Evolutionary conservation across 2,329 filamentous ascomycete genomes (phyloP), one percentile per base, ranked within the genome.

Genomic region (Monosporascus sp.): DNA sequence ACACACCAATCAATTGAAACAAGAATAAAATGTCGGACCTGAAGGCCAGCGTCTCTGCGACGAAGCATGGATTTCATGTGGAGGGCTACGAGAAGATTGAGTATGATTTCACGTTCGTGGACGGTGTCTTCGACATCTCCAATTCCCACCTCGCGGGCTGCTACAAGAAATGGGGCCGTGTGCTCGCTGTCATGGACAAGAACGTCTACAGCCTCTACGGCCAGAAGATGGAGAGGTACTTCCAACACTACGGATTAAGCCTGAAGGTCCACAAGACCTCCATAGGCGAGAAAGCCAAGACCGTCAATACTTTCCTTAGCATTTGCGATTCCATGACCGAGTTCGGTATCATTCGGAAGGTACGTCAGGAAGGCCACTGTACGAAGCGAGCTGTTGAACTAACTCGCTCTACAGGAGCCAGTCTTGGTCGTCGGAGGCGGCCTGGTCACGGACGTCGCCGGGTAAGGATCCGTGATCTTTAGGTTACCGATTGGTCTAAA

Each of bases 241-340:
- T 89, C 64, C 73, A 83, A 50, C 80, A 87, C 63, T 74, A 88
- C 67, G 74, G 75, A 18, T 74, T 89, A 46, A 71, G 80, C 22
- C 74, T 89, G 51, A 81, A 79, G 60, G 78, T 89, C 47, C 85
- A 89, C 70, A 83, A 86, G 74, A 88, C 84, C 54, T 86, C 84
- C 73, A 88, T 89, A 65, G 85, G 86, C 14, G 86, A 89, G 67
- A 88, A 88, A 70, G 85, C 85, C 42, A 89, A 89, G 77, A 85
- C 81, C 1, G 85, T 89, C 62, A 82, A 87, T 27, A 88, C 85
- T 0, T 76, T 88, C 54, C 68, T 88, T 49, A 81, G 76, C 59
- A 88, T 89, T 60, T 84, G 86, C 50, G 84, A 89, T 65, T 86
- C 84, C 3, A 89, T 89, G 85, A 89, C 76, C 52, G 82, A 87